Evolutionary conservation across 179 eudicot species (phyloP).

Genomic region (Beta lomatogona): DNA sequence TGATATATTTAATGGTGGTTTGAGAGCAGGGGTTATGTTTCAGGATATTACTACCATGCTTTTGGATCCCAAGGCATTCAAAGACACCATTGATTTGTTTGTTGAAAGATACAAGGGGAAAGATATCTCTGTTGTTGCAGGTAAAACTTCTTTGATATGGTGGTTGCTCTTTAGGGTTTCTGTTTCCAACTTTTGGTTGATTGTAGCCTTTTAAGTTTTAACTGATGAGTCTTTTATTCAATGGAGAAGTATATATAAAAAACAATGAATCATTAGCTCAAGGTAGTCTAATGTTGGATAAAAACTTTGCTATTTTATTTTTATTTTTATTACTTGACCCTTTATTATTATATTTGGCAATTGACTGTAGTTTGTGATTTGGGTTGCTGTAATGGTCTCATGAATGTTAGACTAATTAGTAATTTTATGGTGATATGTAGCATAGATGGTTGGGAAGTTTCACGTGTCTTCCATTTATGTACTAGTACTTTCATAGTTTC

Average conservation of each 20-base stretch:
- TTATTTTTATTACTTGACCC: not conserved
- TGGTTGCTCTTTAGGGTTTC: too few relatives aligned
- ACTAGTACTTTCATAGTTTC: too few relatives aligned
- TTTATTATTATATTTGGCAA: not conserved
- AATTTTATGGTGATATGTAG: too few relatives aligned
- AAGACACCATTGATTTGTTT: constrained; percentile 88
- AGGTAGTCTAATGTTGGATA: too few relatives aligned
- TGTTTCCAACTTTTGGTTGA: too few relatives aligned
- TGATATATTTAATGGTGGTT: not conserved
- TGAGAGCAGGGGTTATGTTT: constrained; percentile 63
- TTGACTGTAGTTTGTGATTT: too few relatives aligned
- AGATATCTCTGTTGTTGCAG: constrained; percentile 51
- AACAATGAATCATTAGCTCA: too few relatives aligned
- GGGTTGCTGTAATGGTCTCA: too few relatives aligned
- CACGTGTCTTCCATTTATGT: not conserved
- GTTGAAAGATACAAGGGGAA: constrained; percentile 78
- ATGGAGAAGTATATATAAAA: too few relatives aligned
- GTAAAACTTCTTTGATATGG: not conserved
- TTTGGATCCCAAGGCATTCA: constrained; percentile 82
- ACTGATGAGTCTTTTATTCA: too few relatives aligned
- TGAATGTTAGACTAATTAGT: not conserved
- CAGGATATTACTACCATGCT: constrained; percentile 92
- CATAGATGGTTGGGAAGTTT: not conserved
- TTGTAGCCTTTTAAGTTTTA: too few relatives aligned
- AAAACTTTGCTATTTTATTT: too few relatives aligned